Base-by-base conservation (phyloP, 2,329 filamentous ascomycete genomes). In the Fusarium sororula region DNA sequence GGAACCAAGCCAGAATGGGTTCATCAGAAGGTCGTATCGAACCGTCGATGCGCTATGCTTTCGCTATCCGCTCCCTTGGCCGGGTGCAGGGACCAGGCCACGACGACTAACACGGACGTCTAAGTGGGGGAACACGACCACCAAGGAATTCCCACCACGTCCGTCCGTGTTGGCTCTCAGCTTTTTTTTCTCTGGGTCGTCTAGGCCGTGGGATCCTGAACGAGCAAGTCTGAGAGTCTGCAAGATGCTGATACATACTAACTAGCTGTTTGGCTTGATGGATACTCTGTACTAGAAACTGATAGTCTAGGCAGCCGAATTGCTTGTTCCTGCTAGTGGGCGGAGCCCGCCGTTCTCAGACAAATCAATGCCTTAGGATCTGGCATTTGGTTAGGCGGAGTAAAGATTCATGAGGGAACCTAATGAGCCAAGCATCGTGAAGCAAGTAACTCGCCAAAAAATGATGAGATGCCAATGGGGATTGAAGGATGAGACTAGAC, bases 71-170 rank as follows among this genome's bases (percentile, higher is more conserved):
- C 68, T 72, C 47, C 48, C 42, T 71, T 41, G 50, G 38, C 55
- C 63, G 70, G 61, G 67, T 73, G 72, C 71, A 74, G 47, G 71
- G 71, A 72, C 57, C 66, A 63, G 70, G 66, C 38, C 57, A 59
- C 30, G 32, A 69, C 44, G 18, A 65, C 68, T 60, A 68, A 68
- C 59, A 62, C 61, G 48, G 47, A 42, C 41, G 18, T 39, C 22
- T 14, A 65, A 51, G 70, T 73, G 70, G 65, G 55, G 61, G 41
- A 11, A 60, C 12, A 66, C 18, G 26, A 63, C 55, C 35, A 54
- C 47, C 26, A 63, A 47, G 47, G 53, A 41, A 44, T 56, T 45
- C 41, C 26, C 32, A 50, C 44, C 47, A 39, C 35, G 42, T 28
- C 48, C 35, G 41, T 55, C 50, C 28, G 37, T 41, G 69, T n/a